Evolutionary conservation across 148 eudicot genomes (phyloP).

Genomic region (Camellia japonica): DNA sequence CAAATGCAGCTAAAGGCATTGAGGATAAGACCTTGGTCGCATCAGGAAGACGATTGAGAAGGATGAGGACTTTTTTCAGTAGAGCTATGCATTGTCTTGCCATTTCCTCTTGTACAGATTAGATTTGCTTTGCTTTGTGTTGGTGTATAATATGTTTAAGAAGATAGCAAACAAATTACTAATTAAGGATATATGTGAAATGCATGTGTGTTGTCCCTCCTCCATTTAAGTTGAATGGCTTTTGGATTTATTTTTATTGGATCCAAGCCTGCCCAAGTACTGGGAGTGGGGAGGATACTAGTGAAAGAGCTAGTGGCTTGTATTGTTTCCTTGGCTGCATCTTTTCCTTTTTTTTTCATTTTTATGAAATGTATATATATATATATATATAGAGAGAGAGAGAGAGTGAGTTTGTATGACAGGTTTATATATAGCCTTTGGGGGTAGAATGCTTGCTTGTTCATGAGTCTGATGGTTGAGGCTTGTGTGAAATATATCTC

Average conservation of each 20-base stretch:
- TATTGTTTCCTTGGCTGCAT: too few relatives aligned
- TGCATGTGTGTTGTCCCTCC: neutral
- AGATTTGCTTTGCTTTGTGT: neutral
- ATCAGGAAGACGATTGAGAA: conserved; percentile 34
- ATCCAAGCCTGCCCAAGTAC: conserved; percentile 11
- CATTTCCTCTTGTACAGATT: neutral
- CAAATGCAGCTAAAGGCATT: conserved; percentile 17
- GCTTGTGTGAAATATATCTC: too few relatives aligned
- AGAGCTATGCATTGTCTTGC: neutral
- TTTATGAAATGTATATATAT: too few relatives aligned
- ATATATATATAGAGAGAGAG: too few relatives aligned
- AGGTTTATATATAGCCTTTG: too few relatives aligned
- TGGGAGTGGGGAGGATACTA: neutral
- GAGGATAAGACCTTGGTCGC: conserved; percentile 36
- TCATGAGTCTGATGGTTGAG: too few relatives aligned
- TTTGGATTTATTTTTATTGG: conserved; percentile 1
- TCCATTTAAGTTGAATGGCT: neutral
- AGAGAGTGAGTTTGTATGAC: too few relatives aligned
- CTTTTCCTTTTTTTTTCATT: too few relatives aligned
- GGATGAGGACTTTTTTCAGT: too few relatives aligned
- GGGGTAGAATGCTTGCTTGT: too few relatives aligned
- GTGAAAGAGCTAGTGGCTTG: too few relatives aligned
- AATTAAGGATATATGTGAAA: neutral
- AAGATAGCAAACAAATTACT: neutral
- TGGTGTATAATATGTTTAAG: neutral